Evolutionary conservation across 345 rosid species (phyloP).

Genomic region (Angophora floribunda): DNA sequence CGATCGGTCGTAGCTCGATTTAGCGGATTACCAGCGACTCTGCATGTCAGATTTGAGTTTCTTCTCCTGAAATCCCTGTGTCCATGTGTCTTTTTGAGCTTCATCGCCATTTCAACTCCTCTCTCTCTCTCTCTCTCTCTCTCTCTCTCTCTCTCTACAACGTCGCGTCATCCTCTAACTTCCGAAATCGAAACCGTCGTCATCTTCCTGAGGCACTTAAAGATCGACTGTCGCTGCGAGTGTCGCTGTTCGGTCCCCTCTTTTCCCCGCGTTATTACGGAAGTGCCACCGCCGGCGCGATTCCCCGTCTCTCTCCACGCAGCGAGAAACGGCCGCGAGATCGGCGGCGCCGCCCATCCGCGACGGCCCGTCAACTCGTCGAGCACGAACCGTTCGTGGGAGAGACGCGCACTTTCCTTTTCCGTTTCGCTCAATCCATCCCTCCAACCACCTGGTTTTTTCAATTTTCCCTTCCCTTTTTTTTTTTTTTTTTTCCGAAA

Average conservation of each 20-base stretch:
- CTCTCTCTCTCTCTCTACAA: not conserved
- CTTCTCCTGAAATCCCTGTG: not conserved
- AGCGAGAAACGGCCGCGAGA: not conserved
- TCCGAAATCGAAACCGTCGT: not conserved
- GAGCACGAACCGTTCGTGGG: not conserved
- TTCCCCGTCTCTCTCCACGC: not conserved
- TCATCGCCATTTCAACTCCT: not conserved
- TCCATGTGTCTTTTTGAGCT: not conserved
- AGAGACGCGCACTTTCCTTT: not conserved
- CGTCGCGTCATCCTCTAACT: not conserved
- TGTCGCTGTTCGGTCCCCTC: not conserved
- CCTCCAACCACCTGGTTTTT: not conserved
- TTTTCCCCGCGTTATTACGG: not conserved
- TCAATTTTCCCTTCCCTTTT: not conserved
- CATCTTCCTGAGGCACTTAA: not conserved
- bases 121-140: not conserved
- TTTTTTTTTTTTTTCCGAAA: not conserved
- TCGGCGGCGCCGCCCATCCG: not conserved
- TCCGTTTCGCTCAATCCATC: not conserved
- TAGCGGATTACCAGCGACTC: not conserved
- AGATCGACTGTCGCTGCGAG: not conserved
- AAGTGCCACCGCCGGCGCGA: not conserved
- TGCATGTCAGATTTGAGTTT: not conserved
- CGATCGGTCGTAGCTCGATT: not conserved
- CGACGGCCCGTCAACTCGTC: not conserved